Evolutionary conservation across 768 basidiomycete species (phyloP), one percentile per base, ranked within the genome.

Genomic region (Russula brevipes): DNA sequence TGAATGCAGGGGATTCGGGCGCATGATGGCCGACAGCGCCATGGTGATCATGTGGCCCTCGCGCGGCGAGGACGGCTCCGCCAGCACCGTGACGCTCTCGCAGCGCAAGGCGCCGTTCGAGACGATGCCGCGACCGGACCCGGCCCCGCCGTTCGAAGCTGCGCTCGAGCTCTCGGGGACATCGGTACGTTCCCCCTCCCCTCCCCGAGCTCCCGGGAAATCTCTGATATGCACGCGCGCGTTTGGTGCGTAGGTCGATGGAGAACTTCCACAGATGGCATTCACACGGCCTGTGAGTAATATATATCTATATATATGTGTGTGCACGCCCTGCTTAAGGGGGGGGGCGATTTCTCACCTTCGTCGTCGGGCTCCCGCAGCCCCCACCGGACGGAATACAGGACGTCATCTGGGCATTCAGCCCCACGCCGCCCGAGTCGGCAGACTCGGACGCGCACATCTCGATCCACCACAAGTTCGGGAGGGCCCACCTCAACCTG

Each of bases 11-110:
- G 86, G 86, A 5, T 87, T 84, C 68, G 86, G 86, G 30, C 66
- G 62, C 9, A 67, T 72, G 60, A 86, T 87, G 86, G 70, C 77
- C 1, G 75, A 79, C 66, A 75, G 80, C 6, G 80, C 83, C 0
- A 88, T 91, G 86, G 84, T 91, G 62, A 85, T 89, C 36, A 81
- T 85, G 78, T 91, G 88, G 88, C 75, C 81, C 7, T 86, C 88
- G 69, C 71, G 73, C 14, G 63, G 19, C 30, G 44, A 11, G 39
- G 83, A 87, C 66, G 84, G 84, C 10, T n/a, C 10, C 7, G 33
- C 45, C 16, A 4, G 2, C 12, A 72, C 77, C 24, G 76, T 87
- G 61, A 87, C 86, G 12, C 72, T 91, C 30, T 87, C 86, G 7
- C 88, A 91, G 69, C 80, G 88, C 19, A 74, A 72, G 36, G 84